Evolutionary conservation across 176 grass and related monocot species (phyloP).

Genomic region (Elymus sibiricus): DNA sequence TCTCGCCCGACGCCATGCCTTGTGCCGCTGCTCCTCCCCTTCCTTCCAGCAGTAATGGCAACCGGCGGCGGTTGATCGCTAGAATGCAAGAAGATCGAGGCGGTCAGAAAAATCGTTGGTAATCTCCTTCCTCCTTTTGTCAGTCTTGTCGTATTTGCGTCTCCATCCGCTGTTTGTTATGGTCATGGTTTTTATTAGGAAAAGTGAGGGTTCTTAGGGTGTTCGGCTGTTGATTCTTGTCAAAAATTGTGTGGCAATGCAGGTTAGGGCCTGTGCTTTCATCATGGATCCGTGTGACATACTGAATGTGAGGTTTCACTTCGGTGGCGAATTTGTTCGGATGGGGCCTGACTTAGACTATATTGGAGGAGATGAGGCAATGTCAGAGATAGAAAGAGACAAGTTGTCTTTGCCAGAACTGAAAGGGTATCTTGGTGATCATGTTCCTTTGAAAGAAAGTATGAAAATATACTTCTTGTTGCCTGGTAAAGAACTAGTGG

Average conservation of each 20-base stretch:
- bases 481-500: no score
- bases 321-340: not conserved
- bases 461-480: no score
- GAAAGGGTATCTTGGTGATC: no score
- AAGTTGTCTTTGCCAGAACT: not conserved
- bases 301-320: not conserved
- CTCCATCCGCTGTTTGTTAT: not conserved
- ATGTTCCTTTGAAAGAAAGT: no score
- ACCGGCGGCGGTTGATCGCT: not conserved
- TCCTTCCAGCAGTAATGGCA: not conserved
- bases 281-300: not conserved
- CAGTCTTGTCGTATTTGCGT: not conserved
- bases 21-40: no score
- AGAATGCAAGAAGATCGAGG: not conserved
- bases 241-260: no score
- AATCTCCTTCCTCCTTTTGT: not conserved
- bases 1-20: no score
- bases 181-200: not conserved
- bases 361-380: not conserved
- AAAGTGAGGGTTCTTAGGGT: not conserved
- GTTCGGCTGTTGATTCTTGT: no score
- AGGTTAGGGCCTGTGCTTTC: no score
- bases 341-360: not conserved
- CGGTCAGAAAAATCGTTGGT: not conserved
- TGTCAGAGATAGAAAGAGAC: not conserved